Evolutionary conservation across 371 early-diverging fungal species (phyloP).

Genomic region (Cokeromyces recurvatus): DNA sequence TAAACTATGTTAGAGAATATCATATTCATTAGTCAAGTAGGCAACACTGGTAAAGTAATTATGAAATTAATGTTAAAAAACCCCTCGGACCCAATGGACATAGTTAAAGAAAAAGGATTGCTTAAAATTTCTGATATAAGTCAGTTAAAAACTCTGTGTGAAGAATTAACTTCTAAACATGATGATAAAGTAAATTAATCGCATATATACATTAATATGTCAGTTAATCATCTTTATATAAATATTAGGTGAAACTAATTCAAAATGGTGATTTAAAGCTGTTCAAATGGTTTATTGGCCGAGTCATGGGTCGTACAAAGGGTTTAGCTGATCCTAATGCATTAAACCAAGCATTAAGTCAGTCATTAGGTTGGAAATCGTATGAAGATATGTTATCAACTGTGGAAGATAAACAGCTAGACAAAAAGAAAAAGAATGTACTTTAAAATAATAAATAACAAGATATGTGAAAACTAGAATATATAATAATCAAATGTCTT

Average conservation of each 20-base stretch:
- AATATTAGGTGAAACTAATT: slow-evolving; percentile 43
- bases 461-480: no score
- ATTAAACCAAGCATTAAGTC: slow-evolving; percentile 51
- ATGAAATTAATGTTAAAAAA: slow-evolving; percentile 66
- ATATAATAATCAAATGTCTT: no score
- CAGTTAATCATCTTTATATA: background rate
- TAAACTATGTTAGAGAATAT: background rate
- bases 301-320: slow-evolving; percentile 66
- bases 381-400: slow-evolving; percentile 21
- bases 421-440: no score
- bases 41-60: slow-evolving; percentile 58
- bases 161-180: slow-evolving; percentile 47
- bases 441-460: no score
- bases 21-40: background rate
- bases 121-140: slow-evolving; percentile 50
- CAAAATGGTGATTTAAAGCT: slow-evolving; percentile 55
- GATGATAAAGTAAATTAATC: slow-evolving; percentile 50
- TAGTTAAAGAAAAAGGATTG: slow-evolving; percentile 73
- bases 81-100: slow-evolving; percentile 35
- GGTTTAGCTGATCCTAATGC: slow-evolving; percentile 69
- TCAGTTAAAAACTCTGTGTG: slow-evolving; percentile 46
- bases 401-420: no score
- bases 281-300: slow-evolving; percentile 70
- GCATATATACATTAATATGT: no score
- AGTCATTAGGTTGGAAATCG: slow-evolving; percentile 31